phyloP scores from a whole-genome alignment of 2,329 filamentous ascomycete species.

The Apiospora aurea region DNA sequence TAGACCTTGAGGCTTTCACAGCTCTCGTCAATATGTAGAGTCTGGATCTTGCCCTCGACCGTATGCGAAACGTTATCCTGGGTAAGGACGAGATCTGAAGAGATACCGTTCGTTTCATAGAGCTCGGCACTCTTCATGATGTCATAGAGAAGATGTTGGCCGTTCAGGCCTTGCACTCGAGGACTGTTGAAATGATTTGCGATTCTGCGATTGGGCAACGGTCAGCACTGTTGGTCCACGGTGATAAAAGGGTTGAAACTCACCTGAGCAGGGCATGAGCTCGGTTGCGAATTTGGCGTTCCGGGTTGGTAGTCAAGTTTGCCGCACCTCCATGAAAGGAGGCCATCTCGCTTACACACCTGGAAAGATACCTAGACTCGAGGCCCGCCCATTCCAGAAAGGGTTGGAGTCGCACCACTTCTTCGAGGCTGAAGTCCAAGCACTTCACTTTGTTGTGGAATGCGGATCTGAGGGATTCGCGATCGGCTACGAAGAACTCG shows the following conservation, averaged over 20 bases:
- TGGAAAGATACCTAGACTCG: conserved; percentile 38
- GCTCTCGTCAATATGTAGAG: conserved; percentile 30
- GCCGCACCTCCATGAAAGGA: not conserved
- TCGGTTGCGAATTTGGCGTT: conserved; percentile 24
- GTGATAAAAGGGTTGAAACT: conserved; percentile 23
- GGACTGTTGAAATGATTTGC: conserved; percentile 40
- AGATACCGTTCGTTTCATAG: conserved; percentile 43
- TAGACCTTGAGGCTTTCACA: conserved; percentile 35
- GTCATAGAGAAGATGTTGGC: conserved; percentile 33
- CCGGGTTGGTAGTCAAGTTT: not conserved
- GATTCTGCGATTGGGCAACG: conserved; percentile 32
- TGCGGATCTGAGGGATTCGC: conserved; percentile 34
- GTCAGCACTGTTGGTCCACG: not conserved
- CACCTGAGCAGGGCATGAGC: conserved; percentile 45
- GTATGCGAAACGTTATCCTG: conserved; percentile 36
- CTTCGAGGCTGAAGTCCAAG: conserved; percentile 46
- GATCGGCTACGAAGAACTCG: conserved; percentile 46
- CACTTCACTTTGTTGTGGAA: conserved; percentile 42
- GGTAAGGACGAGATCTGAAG: conserved; percentile 36
- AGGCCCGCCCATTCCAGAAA: conserved; percentile 46
- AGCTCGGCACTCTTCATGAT: conserved; percentile 34
- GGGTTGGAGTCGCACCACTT: conserved; percentile 39
- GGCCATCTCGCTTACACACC: not conserved
- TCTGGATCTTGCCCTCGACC: conserved; percentile 31
- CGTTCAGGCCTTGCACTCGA: conserved; percentile 23